Conservation (phyloP, 2,329 filamentous ascomycete genomes). For the Diaporthe ilicicola region DNA sequence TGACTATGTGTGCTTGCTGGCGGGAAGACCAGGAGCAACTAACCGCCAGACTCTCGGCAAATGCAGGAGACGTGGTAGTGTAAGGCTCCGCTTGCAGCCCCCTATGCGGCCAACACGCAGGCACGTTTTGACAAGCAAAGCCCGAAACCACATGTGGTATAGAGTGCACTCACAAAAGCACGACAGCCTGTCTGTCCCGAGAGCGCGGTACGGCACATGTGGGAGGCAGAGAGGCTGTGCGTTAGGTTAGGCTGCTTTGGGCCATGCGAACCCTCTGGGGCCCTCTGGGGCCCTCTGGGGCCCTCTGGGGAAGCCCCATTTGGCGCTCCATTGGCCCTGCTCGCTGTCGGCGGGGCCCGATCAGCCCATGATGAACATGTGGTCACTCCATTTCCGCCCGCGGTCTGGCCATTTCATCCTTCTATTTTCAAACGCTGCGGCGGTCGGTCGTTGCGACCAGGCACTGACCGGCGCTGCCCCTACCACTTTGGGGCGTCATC, state of each 20-base stretch:
- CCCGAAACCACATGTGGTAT: neutral
- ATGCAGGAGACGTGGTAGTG: neutral
- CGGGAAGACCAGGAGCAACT: neutral
- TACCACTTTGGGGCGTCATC: neutral
- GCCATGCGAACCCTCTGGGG: conserved; percentile 2
- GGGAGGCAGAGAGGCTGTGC: neutral
- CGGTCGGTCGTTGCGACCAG: conserved; percentile 11
- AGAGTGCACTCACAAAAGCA: neutral
- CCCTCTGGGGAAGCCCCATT: conserved; percentile 21
- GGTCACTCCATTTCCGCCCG: conserved; percentile 28
- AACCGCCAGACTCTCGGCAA: conserved; percentile 11
- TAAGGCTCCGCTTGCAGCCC: neutral
- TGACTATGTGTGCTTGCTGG: neutral
- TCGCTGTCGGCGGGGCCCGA: conserved; percentile 28
- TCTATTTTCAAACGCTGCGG: conserved; percentile 13
- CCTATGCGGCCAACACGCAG: neutral
- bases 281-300: no score
- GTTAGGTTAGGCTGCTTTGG: conserved; percentile 12
- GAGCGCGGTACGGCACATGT: neutral
- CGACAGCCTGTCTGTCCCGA: neutral
- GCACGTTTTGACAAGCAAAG: neutral
- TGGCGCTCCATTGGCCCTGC: neutral
- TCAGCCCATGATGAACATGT: conserved; percentile 33
- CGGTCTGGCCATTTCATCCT: conserved; percentile 30
- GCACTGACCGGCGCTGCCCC: neutral